Base-by-base conservation (phyloP, 176 grass and related monocot species). In the Hordeum marinum region DNA sequence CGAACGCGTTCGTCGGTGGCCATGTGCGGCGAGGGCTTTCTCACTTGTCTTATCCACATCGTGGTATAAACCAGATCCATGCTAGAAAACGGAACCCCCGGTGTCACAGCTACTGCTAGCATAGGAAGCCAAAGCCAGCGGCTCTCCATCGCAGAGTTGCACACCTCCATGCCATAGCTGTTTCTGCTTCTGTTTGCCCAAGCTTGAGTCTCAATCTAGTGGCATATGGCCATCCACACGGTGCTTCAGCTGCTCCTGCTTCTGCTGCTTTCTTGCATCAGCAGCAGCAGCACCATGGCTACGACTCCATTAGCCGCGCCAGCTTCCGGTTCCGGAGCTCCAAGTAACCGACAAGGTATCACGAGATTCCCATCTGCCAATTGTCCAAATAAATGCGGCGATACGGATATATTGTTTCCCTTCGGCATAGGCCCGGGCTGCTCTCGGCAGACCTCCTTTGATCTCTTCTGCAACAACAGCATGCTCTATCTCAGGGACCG, bases 391-490 rank as follows among this genome's bases (percentile, higher is more conserved):
- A 79, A 9, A 3, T 87, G 84, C 18, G 80, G 89, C 2, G 6
- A 31, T 64, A 26, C 0, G 12, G 4, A 2, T 1, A 17, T 32
- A 5, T 12, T 7, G 26, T 64, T 82, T 26, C 90, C 82, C 23
- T 85, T 88, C 10, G 85, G 90, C 11, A 48, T 85, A 21, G 81
- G 63, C 3, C 27, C 36, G 1, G n/a, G 8, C 27, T 91, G 90
- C 62, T 92, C 26, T 23, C 46, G 72, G 2, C 13, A 76, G 0
- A 24, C 61, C 0, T 52, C 59, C 8, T 90, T 92, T 26, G 18
- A 39, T 4, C 80, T 92, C 25, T 78, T 75, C 31, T 92, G 91
- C 84, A n/a, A 72, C 75, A 9, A 70, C 9, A 50, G 67, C 7
- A 46, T 3, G 4, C 75, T 92, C 29, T 87, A 64, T 62, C 79